Base-by-base conservation (phyloP, 2,329 filamentous ascomycete species). In the Scleromitrula shiraiana region DNA sequence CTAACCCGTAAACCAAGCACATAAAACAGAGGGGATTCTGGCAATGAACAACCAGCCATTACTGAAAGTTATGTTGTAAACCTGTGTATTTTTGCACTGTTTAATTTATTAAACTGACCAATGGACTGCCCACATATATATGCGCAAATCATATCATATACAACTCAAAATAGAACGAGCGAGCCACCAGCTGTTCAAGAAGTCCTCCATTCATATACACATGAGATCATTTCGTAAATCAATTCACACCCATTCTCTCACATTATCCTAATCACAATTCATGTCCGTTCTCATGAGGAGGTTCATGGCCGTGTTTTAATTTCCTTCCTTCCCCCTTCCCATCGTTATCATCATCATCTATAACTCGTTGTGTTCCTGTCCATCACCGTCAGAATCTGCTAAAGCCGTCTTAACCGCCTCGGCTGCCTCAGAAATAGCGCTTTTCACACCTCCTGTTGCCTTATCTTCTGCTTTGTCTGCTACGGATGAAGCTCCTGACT, bases 321-420 rank as follows among this genome's bases (percentile, higher is more conserved):
- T 23, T 29, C 23, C 40, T 44, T 37, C 27, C 15, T 5, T 19
- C 22, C 2, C 19, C 29, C 26, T 35, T 41, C 30, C 5, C 14
- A 41, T 46, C 22, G 14, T 7, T 15, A 17, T 36, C n/a, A 17
- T 36, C n/a, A 6, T 20, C 48, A 58, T 55, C 63, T 68, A 82
- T 56, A 82, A 71, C 66, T 82, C 78, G 59, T 78, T 76, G 67
- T 81, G 78, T 60, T 75, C 76, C 62, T 77, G 70, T 50, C 59
- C 59, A 53, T 76, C 59, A 53, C 75, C 75, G 58, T 80, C 77
- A 32, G 71, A 73, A 56, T 80, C 77, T 44, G 70, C 68, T 50
- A 78, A 50, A 20, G 75, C 64, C 7, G 71, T 75, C 64, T 74
- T 77, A 50, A 70, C 70, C 7, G 70, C 73, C 46, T 76, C 72